phyloP scores from a whole-genome alignment of 2,329 filamentous ascomycete species.

The Graphilbum fragrans region DNA sequence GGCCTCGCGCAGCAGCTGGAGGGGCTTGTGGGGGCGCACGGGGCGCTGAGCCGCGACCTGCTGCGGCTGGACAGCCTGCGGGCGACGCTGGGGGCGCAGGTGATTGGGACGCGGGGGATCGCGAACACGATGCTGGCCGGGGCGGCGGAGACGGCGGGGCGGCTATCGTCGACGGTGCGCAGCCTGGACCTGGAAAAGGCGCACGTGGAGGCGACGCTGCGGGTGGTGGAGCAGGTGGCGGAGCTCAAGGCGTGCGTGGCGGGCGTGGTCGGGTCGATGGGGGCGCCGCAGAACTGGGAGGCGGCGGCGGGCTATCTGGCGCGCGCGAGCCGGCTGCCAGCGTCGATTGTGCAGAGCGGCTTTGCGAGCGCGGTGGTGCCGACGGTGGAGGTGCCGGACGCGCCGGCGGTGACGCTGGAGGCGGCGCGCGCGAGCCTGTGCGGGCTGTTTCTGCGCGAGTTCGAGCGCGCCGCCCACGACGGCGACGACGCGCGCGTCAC shows the following conservation, averaged over 20 bases:
- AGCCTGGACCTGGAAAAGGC: slow-evolving; percentile 83
- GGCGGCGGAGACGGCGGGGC: slow-evolving; percentile 72
- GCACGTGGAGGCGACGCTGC: slow-evolving; percentile 77
- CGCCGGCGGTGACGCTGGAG: slow-evolving; percentile 76
- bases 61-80: slow-evolving; percentile 79
- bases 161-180: slow-evolving; percentile 78
- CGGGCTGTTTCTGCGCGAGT: slow-evolving; percentile 82
- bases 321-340: slow-evolving; percentile 69
- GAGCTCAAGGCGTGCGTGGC: slow-evolving; percentile 95
- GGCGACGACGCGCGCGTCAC: slow-evolving; percentile 85
- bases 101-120: slow-evolving; percentile 69
- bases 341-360: slow-evolving; percentile 65
- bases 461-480: slow-evolving; percentile 79
- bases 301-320: slow-evolving; percentile 83
- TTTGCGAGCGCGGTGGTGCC: slow-evolving; percentile 92
- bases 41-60: slow-evolving; percentile 76
- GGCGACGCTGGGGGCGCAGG: slow-evolving; percentile 77
- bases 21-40: slow-evolving; percentile 27
- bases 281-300: slow-evolving; percentile 96
- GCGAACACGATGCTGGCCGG: slow-evolving; percentile 84
- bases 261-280: slow-evolving; percentile 92
- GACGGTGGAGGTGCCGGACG: slow-evolving; percentile 87
- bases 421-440: slow-evolving; percentile 82
- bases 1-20: neutral
- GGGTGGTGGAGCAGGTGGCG: slow-evolving; percentile 89